Evolutionary conservation across 257 asterid species (phyloP).

Genomic region (Penstemon eatonii): DNA sequence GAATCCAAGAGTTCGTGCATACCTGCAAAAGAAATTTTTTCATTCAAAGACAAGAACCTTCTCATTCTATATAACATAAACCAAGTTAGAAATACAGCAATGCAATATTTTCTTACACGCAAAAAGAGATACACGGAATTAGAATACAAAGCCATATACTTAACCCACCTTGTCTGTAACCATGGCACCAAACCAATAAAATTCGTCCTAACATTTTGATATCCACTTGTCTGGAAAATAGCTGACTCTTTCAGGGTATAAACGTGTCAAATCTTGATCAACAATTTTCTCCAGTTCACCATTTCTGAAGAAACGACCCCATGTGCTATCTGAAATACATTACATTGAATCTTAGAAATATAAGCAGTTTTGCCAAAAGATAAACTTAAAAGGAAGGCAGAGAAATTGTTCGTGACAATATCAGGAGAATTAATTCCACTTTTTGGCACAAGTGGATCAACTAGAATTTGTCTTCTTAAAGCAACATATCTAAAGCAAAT

Average conservation of each 20-base stretch:
- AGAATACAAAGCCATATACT: constrained; percentile 14
- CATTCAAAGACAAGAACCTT: neutral
- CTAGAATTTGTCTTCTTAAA: constrained; percentile 80
- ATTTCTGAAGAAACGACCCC: constrained; percentile 91
- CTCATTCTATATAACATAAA: too few species aligned
- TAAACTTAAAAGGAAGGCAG: too few species aligned
- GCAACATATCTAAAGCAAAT: constrained; percentile 64
- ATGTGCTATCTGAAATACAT: constrained; percentile 75
- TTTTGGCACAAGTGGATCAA: constrained; percentile 78
- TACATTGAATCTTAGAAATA: too few species aligned
- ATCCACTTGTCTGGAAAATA: constrained; percentile 88
- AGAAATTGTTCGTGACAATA: constrained; percentile 63
- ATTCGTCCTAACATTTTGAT: constrained; percentile 87
- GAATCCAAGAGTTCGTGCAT: constrained; percentile 97
- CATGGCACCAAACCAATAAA: constrained; percentile 93
- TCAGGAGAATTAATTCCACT: constrained; percentile 78
- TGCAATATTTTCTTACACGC: too few species aligned
- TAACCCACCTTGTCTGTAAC: constrained; percentile 81
- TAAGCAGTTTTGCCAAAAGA: too few species aligned
- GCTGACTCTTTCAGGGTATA: constrained; percentile 94
- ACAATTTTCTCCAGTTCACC: constrained; percentile 95
- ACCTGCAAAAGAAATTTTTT: constrained; percentile 46
- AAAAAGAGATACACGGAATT: too few species aligned
- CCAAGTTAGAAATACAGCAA: too few species aligned
- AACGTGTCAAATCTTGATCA: constrained; percentile 93